These are phyloP conservation scores for Jamesozyma lodderae DNA, from an alignment of 805 yeast species.

Conservation along the genomic window DNA sequence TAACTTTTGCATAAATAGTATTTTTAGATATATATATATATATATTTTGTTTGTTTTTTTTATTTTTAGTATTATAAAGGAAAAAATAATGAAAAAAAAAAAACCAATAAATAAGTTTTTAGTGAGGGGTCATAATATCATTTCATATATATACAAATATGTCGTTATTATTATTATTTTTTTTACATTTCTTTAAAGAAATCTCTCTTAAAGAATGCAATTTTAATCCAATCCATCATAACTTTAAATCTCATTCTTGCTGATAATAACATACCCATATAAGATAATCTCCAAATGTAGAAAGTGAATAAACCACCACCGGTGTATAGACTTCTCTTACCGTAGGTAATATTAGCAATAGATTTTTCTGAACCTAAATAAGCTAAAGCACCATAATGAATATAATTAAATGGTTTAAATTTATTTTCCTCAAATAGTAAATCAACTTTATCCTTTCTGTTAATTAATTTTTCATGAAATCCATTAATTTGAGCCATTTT, in stretches of 20 bases:
- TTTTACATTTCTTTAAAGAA: conserved; percentile 64
- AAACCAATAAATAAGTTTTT: neutral
- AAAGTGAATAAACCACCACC: conserved; percentile 84
- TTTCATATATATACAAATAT: neutral
- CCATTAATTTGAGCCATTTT: conserved; percentile 37
- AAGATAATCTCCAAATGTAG: conserved; percentile 88
- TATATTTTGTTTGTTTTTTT: neutral
- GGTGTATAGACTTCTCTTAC: conserved; percentile 71
- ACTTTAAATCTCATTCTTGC: conserved; percentile 82
- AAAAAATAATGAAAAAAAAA: neutral
- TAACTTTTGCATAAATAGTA: too few species aligned
- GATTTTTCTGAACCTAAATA: conserved; percentile 91
- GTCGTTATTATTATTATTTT: neutral
- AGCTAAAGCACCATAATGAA: conserved; percentile 87
- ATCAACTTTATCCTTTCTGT: conserved; percentile 34
- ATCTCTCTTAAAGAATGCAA: conserved; percentile 84
- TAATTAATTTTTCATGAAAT: conserved; percentile 32
- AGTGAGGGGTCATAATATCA: too few species aligned
- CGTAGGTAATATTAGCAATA: conserved; percentile 80
- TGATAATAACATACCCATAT: conserved; percentile 81
- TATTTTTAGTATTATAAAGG: neutral
- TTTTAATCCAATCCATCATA: conserved; percentile 80
- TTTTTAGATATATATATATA: too few species aligned
- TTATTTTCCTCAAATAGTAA: conserved; percentile 39
- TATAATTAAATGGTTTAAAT: conserved; percentile 61